Conservation (phyloP, 2,329 filamentous ascomycete species). For the Diaporthe ilicicola region DNA sequence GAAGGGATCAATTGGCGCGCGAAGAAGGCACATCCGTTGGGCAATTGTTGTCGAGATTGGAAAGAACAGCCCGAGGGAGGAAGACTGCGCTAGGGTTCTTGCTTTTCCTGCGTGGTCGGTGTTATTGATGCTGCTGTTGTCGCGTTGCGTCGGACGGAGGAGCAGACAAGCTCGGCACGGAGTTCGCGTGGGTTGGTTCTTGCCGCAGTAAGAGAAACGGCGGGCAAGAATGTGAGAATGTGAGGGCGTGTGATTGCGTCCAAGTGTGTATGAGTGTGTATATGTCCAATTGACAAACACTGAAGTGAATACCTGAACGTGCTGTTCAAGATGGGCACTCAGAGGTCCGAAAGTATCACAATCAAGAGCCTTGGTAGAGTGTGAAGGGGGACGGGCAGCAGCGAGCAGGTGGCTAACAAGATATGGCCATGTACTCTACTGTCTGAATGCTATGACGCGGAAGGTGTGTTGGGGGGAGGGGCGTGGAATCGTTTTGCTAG, state of each 20-base stretch:
- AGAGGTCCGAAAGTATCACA: background rate
- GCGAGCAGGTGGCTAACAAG: background rate
- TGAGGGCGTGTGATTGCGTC: too few relatives aligned
- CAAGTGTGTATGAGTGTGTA: background rate
- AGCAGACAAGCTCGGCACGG: background rate
- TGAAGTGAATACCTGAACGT: background rate
- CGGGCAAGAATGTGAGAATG: background rate
- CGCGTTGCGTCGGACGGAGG: background rate
- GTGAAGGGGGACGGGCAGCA: background rate
- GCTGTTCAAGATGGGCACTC: background rate
- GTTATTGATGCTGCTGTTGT: background rate
- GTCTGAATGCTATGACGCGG: constrained; percentile 11
- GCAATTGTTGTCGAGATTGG: background rate
- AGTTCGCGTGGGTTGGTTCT: background rate
- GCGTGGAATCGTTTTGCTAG: background rate
- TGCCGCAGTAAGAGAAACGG: background rate
- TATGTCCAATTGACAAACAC: background rate
- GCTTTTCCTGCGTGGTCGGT: background rate
- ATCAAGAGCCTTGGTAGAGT: background rate
- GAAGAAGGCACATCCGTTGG: background rate
- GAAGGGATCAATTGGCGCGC: background rate
- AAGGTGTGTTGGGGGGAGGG: background rate
- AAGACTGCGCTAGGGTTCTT: background rate
- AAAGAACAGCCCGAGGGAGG: background rate
- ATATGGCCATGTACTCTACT: background rate